A percentile compares a stretch with the other conserved stretches of the same genome.
Evolutionary conservation across 805 yeast genomes (phyloP).

Genomic region (Wickerhamiella australiensis): DNA sequence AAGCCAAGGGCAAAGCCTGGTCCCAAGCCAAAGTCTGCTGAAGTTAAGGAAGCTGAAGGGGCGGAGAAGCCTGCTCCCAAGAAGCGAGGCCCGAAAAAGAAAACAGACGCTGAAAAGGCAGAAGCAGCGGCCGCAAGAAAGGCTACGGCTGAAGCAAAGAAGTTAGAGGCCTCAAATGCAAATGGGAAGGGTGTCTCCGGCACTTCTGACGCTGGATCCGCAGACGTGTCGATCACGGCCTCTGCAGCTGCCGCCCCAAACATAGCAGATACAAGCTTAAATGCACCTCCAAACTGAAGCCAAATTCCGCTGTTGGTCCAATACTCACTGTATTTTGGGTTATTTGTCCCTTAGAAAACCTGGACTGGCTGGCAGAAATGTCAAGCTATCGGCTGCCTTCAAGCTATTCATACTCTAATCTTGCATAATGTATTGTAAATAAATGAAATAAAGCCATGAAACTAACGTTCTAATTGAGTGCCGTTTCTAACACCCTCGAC

Average conservation of each 20-base stretch:
- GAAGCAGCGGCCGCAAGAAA: constrained; percentile 8
- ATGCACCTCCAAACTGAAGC: background rate
- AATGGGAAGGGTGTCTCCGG: too few relatives aligned
- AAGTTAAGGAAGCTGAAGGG: background rate
- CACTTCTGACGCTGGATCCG: background rate
- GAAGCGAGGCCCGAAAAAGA: constrained; percentile 13
- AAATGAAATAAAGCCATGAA: too few relatives aligned
- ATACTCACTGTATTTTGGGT: too few relatives aligned
- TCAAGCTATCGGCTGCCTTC: too few relatives aligned
- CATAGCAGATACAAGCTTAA: background rate
- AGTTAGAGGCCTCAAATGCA: background rate
- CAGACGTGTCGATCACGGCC: background rate
- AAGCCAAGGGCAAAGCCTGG: constrained; percentile 8
- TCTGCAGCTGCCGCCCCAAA: background rate
- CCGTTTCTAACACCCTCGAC: background rate
- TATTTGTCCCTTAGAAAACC: too few relatives aligned
- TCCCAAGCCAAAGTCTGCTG: constrained; percentile 11
- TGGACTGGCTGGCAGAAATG: too few relatives aligned
- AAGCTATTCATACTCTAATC: too few relatives aligned
- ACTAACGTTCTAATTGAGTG: background rate
- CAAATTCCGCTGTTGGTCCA: too few relatives aligned
- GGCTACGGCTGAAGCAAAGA: constrained; percentile 6
- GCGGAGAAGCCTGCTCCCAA: constrained; percentile 4
- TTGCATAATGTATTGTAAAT: too few relatives aligned
- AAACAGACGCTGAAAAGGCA: constrained; percentile 2